Evolutionary conservation across 345 rosid genomes (phyloP).

Genomic region (Psidium friedrichsthalianum): DNA sequence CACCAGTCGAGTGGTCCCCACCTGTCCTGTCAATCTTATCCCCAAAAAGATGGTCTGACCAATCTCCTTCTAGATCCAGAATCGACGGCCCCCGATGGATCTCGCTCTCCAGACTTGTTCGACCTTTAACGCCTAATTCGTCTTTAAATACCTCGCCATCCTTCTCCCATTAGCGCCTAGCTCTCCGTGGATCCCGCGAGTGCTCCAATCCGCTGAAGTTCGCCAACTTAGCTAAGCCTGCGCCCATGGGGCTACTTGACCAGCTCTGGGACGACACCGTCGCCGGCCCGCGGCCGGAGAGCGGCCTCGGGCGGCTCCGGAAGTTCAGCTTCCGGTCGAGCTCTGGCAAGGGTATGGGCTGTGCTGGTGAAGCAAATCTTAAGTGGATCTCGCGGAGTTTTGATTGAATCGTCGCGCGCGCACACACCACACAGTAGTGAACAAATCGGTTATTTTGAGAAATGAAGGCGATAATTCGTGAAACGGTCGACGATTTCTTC

Average conservation of each 20-base stretch:
- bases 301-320: slow-evolving; percentile 93
- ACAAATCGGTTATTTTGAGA: neutral
- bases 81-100: neutral
- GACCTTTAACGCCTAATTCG: neutral
- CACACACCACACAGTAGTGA: neutral
- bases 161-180: neutral
- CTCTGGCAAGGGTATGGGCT: slow-evolving; percentile 69
- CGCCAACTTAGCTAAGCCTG: neutral
- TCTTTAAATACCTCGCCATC: neutral
- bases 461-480: neutral
- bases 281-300: slow-evolving; percentile 91
- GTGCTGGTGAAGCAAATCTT: neutral
- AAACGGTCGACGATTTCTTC: neutral
- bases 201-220: neutral
- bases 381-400: neutral
- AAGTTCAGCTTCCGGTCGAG: slow-evolving; percentile 52
- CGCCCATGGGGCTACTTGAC: slow-evolving; percentile 71
- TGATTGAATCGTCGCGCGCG: neutral
- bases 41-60: neutral
- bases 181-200: neutral
- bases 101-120: neutral
- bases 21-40: neutral
- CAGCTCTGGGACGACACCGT: slow-evolving; percentile 98
- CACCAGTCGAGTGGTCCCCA: neutral
- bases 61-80: neutral